A percentile compares a stretch with the other conserved stretches of the same genome.
These are phyloP conservation scores for Yamadazyma siamensis DNA, from an alignment of 1,139 yeast genomes.

Conservation along the genomic window DNA sequence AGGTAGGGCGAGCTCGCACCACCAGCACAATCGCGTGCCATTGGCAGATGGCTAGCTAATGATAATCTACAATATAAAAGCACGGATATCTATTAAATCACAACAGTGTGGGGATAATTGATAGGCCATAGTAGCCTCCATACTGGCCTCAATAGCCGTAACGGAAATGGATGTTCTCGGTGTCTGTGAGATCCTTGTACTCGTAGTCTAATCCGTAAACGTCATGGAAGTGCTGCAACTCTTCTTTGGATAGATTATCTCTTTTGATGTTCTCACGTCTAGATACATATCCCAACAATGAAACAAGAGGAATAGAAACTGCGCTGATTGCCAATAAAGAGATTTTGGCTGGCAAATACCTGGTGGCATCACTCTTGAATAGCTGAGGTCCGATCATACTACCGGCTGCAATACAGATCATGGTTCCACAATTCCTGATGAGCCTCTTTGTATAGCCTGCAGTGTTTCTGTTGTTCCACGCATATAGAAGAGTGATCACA, in stretches of 20 bases:
- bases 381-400: conserved; percentile 40
- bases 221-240: conserved; percentile 13
- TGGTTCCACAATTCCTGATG: conserved; percentile 25
- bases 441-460: conserved; percentile 35
- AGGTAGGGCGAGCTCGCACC: no score
- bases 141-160: conserved; percentile 29
- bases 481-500: conserved; percentile 30
- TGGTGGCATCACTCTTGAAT: conserved; percentile 26
- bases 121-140: no score
- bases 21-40: no score
- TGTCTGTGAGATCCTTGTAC: conserved; percentile 36
- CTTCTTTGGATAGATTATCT: conserved; percentile 14
- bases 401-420: conserved; percentile 36
- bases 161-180: conserved; percentile 31
- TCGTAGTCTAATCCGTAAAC: conserved; percentile 19
- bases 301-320: conserved; percentile 29
- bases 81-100: no score
- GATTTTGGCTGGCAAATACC: conserved; percentile 36
- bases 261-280: conserved; percentile 24
- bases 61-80: no score
- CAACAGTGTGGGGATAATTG: no score
- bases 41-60: no score
- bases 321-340: conserved; percentile 29
- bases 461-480: conserved; percentile 35
- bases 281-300: conserved; percentile 23